A percentile compares a stretch with the other conserved stretches of the same genome.
These are phyloP conservation scores for Suzukiozyma palmioleophila DNA, from an alignment of 1,139 yeast genomes.

Conservation along the genomic window DNA sequence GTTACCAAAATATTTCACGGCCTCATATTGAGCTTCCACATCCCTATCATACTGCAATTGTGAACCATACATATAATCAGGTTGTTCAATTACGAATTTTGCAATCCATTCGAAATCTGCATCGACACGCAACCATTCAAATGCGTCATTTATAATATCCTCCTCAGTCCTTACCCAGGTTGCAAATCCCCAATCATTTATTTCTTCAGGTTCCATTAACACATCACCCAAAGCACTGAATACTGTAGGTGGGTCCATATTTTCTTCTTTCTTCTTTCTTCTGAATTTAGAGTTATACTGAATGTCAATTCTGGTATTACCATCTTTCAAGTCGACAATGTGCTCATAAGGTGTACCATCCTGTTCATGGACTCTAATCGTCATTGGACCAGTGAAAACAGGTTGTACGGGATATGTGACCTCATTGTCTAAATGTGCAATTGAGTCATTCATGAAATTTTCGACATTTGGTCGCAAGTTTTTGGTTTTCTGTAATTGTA, in stretches of 20 bases:
- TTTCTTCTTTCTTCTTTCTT: constrained; percentile 54
- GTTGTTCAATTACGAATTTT: constrained; percentile 73
- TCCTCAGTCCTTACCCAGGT: constrained; percentile 80
- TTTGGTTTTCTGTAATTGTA: constrained; percentile 60
- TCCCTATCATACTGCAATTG: constrained; percentile 94
- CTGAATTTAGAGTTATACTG: constrained; percentile 92
- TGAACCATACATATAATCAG: constrained; percentile 92
- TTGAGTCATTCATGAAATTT: constrained; percentile 45
- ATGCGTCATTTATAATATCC: constrained; percentile 65
- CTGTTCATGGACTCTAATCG: constrained; percentile 94
- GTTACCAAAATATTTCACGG: constrained; percentile 67
- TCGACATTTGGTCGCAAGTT: constrained; percentile 29
- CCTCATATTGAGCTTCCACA: constrained; percentile 91
- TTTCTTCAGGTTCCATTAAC: constrained; percentile 54
- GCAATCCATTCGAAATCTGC: constrained; percentile 98
- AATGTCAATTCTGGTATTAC: constrained; percentile 81
- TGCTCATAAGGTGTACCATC: constrained; percentile 99
- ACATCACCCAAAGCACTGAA: constrained; percentile 77
- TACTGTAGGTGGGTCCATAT: constrained; percentile 38
- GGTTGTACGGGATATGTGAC: constrained; percentile 37
- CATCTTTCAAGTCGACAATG: constrained; percentile 85
- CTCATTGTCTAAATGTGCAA: constrained; percentile 37
- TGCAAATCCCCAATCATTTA: constrained; percentile 65
- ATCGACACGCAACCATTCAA: constrained; percentile 96
- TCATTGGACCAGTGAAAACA: constrained; percentile 88